Percentiles rank a stretch among this genome's conserved stretches.
Conservation (phyloP, 2,329 filamentous ascomycete genomes). For the Leptographium radiaticola region DNA sequence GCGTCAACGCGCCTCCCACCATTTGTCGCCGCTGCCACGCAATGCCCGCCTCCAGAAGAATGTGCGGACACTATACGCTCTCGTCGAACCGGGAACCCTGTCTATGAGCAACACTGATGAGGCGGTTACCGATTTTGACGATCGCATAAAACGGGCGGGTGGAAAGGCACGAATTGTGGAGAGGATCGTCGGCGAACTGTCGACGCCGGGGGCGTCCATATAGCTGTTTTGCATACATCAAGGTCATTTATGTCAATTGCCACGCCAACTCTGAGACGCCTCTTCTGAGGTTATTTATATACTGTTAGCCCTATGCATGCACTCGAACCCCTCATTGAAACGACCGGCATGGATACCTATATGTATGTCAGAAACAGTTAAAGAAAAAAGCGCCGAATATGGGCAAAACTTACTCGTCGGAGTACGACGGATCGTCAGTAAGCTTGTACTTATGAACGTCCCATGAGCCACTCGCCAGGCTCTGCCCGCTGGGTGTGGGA, state of each 20-base stretch:
- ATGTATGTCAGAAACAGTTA: conserved; percentile 5
- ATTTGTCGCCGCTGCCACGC: conserved; percentile 30
- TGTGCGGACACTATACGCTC: conserved; percentile 56
- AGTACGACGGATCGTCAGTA: conserved; percentile 56
- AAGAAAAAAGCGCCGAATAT: not conserved
- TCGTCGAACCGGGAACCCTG: conserved; percentile 67
- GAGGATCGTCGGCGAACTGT: conserved; percentile 40
- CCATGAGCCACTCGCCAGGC: conserved; percentile 37
- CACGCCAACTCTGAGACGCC: not conserved
- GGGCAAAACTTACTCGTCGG: conserved; percentile 43
- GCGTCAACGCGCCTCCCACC: not conserved
- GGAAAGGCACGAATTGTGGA: conserved; percentile 80
- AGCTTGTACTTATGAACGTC: conserved; percentile 58
- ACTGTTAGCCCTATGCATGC: not conserved
- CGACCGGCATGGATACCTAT: conserved; percentile 50
- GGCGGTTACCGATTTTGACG: conserved; percentile 81
- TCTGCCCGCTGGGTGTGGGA: conserved; percentile 67
- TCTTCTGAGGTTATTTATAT: no score
- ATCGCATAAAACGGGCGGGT: conserved; percentile 68
- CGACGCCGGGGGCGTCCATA: not conserved
- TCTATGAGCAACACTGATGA: conserved; percentile 77
- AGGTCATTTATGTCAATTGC: not conserved
- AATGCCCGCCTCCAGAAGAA: conserved; percentile 66
- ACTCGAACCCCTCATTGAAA: conserved; percentile 32
- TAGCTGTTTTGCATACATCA: not conserved